Percentiles rank a stretch among this genome's conserved stretches.
Conservation (phyloP, 176 grass and related monocot genomes). For the Melocanna baccifera region DNA sequence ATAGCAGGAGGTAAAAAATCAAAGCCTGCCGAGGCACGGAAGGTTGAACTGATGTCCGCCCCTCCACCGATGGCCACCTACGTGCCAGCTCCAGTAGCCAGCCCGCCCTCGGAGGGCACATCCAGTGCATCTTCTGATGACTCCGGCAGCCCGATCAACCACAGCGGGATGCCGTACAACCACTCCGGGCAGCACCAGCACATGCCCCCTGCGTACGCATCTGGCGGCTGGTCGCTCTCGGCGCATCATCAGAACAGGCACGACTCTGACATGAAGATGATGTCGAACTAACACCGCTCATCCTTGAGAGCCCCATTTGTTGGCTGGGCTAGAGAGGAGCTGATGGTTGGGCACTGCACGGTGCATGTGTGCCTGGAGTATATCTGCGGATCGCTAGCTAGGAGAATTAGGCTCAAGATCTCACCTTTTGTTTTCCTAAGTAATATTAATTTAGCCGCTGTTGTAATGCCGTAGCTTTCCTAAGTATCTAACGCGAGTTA, state of each 20-base stretch:
- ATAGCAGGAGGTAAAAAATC: slow-evolving; percentile 86
- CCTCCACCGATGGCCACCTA: slow-evolving; percentile 64
- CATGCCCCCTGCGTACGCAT: slow-evolving; percentile 57
- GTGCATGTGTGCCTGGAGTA: not conserved
- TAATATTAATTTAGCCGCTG: slow-evolving; percentile 47
- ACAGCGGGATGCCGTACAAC: slow-evolving; percentile 46
- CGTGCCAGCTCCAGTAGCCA: slow-evolving; percentile 48
- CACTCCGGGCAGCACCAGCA: slow-evolving; percentile 64
- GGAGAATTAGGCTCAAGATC: slow-evolving; percentile 48
- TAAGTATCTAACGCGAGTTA: slow-evolving; percentile 34
- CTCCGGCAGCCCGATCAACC: slow-evolving; percentile 72
- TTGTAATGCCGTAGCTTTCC: slow-evolving; percentile 33
- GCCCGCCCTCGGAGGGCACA: slow-evolving; percentile 67
- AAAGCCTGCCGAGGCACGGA: slow-evolving; percentile 67
- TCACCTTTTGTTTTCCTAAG: slow-evolving; percentile 29
- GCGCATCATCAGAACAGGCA: slow-evolving; percentile 73
- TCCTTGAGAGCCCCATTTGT: slow-evolving; percentile 18
- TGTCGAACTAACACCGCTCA: slow-evolving; percentile 59
- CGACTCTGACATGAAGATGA: slow-evolving; percentile 86
- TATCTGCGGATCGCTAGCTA: slow-evolving; percentile 29
- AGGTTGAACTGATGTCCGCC: slow-evolving; percentile 53
- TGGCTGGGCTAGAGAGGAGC: slow-evolving; percentile 33
- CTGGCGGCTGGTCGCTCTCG: slow-evolving; percentile 62
- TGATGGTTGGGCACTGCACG: not conserved
- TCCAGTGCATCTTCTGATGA: slow-evolving; percentile 71